Conservation (phyloP, 176 grass and related monocot species). For the Eragrostis nindensis region DNA sequence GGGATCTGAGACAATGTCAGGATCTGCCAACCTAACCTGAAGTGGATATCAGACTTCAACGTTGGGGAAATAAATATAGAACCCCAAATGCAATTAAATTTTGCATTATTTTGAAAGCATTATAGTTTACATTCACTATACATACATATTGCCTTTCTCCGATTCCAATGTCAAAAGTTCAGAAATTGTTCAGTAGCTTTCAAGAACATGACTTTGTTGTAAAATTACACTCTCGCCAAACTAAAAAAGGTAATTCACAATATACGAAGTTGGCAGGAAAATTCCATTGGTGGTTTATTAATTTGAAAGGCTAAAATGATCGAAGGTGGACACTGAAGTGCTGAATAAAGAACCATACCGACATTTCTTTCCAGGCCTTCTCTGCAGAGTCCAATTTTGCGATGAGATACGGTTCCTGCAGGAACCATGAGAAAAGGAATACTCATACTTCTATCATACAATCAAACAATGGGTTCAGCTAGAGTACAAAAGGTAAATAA, state of each 20-base stretch:
- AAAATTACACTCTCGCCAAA: no score
- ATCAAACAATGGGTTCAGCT: not conserved
- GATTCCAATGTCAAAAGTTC: no score
- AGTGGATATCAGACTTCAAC: constrained; percentile 19
- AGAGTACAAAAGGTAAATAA: not conserved
- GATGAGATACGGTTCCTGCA: constrained; percentile 90
- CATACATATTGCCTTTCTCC: no score
- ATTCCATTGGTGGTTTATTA: no score
- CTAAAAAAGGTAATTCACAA: no score
- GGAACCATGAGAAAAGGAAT: not conserved
- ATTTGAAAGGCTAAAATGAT: no score
- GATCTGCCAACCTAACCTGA: constrained; percentile 94
- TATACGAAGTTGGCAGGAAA: no score
- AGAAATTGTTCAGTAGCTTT: no score
- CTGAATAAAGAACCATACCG: constrained; percentile 58
- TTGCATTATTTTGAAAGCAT: no score
- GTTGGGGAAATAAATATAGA: not conserved
- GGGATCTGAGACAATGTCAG: constrained; percentile 84
- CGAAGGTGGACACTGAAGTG: constrained; percentile 1
- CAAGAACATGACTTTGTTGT: no score
- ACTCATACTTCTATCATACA: not conserved
- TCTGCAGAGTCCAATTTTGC: constrained; percentile 87
- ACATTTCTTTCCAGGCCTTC: constrained; percentile 89
- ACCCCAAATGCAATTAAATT: no score
- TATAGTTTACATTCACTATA: no score